Percentiles rank a stretch among this genome's conserved stretches.
phyloP scores from a whole-genome alignment of 2,329 filamentous ascomycete genomes.

The Blumeria hordei region DNA sequence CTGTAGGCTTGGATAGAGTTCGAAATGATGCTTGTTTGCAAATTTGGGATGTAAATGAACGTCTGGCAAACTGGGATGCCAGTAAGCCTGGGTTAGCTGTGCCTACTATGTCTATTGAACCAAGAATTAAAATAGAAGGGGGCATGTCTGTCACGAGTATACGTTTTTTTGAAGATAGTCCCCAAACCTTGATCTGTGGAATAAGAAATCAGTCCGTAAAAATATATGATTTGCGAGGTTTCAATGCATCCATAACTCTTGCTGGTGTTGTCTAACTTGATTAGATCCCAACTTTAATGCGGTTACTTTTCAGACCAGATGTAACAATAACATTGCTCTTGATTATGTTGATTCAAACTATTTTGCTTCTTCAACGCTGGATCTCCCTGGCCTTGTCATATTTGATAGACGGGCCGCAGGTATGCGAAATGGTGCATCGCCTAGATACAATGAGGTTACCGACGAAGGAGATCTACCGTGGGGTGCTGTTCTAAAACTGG shows the following conservation, averaged over 20 bases:
- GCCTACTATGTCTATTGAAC: constrained; percentile 17
- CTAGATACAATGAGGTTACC: constrained; percentile 29
- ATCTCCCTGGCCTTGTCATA: constrained; percentile 49
- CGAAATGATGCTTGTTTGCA: constrained; percentile 64
- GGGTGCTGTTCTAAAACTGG: constrained; percentile 33
- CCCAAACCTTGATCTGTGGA: constrained; percentile 50
- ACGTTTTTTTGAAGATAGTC: constrained; percentile 57
- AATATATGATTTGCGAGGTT: constrained; percentile 58
- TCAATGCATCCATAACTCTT: neutral
- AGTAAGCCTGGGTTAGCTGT: constrained; percentile 21
- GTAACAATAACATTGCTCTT: constrained; percentile 49
- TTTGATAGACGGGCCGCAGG: constrained; percentile 48
- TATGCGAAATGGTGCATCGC: constrained; percentile 25
- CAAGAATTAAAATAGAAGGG: constrained; percentile 33
- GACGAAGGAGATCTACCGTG: constrained; percentile 37
- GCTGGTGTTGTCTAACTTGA: constrained; percentile 7
- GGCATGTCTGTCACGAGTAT: constrained; percentile 61
- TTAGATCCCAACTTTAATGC: constrained; percentile 25
- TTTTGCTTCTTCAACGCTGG: constrained; percentile 56
- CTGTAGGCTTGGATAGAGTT: constrained; percentile 58
- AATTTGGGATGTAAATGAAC: constrained; percentile 50
- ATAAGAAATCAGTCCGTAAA: constrained; percentile 53
- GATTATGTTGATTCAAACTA: constrained; percentile 64
- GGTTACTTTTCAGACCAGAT: constrained; percentile 38
- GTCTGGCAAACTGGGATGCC: constrained; percentile 26